These are phyloP conservation scores for Plasmodium coatneyi DNA, from an alignment of 169 alveolate species.

Conservation along the genomic window DNA sequence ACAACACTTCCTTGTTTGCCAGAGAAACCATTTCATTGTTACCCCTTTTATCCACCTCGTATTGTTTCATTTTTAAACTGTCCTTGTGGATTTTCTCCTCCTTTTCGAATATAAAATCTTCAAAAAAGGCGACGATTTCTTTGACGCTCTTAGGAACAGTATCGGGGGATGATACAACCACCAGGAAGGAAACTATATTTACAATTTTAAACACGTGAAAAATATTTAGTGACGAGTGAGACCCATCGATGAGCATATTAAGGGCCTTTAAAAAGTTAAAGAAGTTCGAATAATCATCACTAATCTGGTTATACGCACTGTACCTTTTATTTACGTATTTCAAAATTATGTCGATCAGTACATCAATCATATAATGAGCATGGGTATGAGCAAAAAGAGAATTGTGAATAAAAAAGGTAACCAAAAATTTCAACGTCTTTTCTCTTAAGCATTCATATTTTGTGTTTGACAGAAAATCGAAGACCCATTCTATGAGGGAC, in stretches of 20 bases:
- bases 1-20: not conserved
- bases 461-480: constrained; percentile 63
- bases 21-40: not conserved
- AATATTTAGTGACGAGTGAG: constrained; percentile 30
- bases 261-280: constrained; percentile 50
- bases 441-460: constrained; percentile 70
- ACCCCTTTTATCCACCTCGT: not conserved
- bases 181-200: constrained; percentile 34
- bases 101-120: constrained; percentile 15
- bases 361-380: constrained; percentile 67
- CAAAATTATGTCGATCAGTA: constrained; percentile 42
- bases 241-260: constrained; percentile 42
- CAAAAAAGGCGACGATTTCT: constrained; percentile 41
- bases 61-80: not conserved
- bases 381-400: constrained; percentile 68
- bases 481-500: constrained; percentile 67
- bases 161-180: constrained; percentile 10
- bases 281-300: constrained; percentile 19
- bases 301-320: not conserved
- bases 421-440: constrained; percentile 44
- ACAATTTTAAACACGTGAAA: constrained; percentile 59
- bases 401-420: constrained; percentile 64
- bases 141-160: constrained; percentile 12
- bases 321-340: constrained; percentile 52
- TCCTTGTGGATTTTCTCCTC: not conserved